Evolutionary conservation across 176 grass and related monocot genomes (phyloP), one percentile per base, ranked within the genome.

Genomic region (Phoenix dactylifera): DNA sequence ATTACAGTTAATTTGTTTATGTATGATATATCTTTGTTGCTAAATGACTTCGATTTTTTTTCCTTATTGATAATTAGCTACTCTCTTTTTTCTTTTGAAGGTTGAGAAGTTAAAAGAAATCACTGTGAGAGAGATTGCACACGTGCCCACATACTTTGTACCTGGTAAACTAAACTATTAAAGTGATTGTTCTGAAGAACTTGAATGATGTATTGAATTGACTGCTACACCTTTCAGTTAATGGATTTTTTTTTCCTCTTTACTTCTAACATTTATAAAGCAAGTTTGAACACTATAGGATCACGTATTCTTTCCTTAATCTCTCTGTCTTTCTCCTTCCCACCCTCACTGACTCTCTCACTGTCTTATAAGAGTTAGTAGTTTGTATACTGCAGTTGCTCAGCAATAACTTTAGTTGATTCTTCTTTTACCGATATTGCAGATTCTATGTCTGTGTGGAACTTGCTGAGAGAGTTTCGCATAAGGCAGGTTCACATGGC

Each of bases 391-490:
- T 39, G 35, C 35, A 39, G 35, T 39, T 39, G 35, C 35, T 39
- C 7, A 12, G 35, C 35, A 39, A 39, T 39, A 39, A 39, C 9
- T 39, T 39, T 12, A 12, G 26, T 17, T 71, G 19, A 15, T 48
- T 12, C 39, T 67, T 66, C 55, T 61, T 26, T 60, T 66, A 35
- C 19, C 78, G 64, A 60, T 70, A 22, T 23, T 81, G 64, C 91
- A 96, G 93, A 98, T 98, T 98, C 79, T 67, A 97, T 98, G 93
- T 88, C 79, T 67, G 93, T 98, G 74, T 98, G 93, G 93, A 85
- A 89, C 69, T 56, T 98, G 63, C 68, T 98, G 70, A 80, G 93
- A 72, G 93, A 98, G 74, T 89, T 98, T 29, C 82, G 87, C 35
- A 88, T 98, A 63, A 92, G 93, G 81, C 87, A 98, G 81, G 87